Evolutionary conservation across 2,329 filamentous ascomycete species (phyloP).

Genomic region (Colletotrichum melonis): DNA sequence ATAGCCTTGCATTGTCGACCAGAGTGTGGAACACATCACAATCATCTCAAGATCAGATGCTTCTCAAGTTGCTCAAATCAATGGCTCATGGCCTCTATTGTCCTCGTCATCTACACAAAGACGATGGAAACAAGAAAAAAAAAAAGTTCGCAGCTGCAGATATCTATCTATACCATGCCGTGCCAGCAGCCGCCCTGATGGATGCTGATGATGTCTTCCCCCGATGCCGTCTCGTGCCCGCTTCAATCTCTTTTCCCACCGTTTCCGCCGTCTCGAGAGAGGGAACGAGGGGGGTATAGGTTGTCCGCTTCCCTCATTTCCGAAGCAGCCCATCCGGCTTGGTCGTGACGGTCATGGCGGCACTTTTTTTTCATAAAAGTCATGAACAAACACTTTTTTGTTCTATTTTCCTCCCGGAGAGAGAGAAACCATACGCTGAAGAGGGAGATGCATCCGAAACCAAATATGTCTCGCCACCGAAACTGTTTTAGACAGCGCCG

Average conservation of each 20-base stretch:
- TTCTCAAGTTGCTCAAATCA: background rate
- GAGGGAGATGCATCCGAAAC: background rate
- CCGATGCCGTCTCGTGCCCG: constrained; percentile 6
- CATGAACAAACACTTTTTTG: constrained; percentile 12
- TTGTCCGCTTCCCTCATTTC: background rate
- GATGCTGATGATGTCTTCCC: constrained; percentile 17
- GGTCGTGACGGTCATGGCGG: constrained; percentile 7
- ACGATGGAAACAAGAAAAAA: constrained; percentile 2
- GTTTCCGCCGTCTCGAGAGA: background rate
- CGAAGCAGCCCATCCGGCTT: constrained; percentile 7
- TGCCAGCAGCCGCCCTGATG: constrained; percentile 21
- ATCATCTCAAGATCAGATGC: background rate
- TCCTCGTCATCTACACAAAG: constrained; percentile 33
- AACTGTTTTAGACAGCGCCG: constrained; percentile 78
- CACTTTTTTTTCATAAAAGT: constrained; percentile 14
- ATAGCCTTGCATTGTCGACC: too few species aligned
- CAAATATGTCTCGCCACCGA: background rate
- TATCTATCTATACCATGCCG: constrained; percentile 32
- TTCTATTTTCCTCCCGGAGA: background rate
- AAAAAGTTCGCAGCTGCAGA: constrained; percentile 25
- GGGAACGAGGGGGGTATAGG: background rate
- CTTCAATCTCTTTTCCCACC: constrained; percentile 5
- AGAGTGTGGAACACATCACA: too few species aligned
- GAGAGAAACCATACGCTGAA: constrained; percentile 10
- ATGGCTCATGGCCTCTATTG: constrained; percentile 33